Percentiles rank a stretch among this genome's conserved stretches.
Evolutionary conservation across 257 asterid genomes (phyloP).

Genomic region (Verbena officinalis): DNA sequence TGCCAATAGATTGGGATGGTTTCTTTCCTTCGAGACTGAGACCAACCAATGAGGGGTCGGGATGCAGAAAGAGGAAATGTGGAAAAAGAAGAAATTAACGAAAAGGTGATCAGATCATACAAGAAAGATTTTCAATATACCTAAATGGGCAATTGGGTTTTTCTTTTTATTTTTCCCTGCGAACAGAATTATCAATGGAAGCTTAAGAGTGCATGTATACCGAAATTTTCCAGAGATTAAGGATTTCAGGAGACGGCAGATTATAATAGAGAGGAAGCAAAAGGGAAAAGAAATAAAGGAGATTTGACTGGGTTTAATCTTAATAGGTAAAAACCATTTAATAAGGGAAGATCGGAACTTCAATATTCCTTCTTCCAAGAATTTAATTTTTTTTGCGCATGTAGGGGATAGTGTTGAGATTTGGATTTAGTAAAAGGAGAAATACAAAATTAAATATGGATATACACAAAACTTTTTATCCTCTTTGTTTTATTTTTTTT

Average conservation of each 20-base stretch:
- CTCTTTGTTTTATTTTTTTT: background rate
- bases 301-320: constrained; percentile 7
- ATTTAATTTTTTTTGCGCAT: background rate
- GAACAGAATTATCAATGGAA: background rate
- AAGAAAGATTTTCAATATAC: constrained; percentile 22
- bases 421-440: background rate
- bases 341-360: background rate
- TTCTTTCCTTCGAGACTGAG: constrained; percentile 12
- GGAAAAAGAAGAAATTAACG: constrained; percentile 9
- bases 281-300: background rate
- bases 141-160: constrained; percentile 39
- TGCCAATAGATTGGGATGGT: constrained; percentile 14
- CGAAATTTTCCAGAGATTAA: background rate
- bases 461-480: background rate
- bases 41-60: constrained; percentile 27
- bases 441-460: background rate
- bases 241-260: constrained; percentile 26
- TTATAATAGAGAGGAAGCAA: background rate
- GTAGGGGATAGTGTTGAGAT: background rate
- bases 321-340: constrained; percentile 13
- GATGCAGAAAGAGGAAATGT: constrained; percentile 15
- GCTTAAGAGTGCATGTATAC: background rate
- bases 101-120: constrained; percentile 28
- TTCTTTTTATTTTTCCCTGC: background rate
- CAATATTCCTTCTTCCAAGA: constrained; percentile 3